These are phyloP conservation scores for Aspergillus taichungensis DNA, from an alignment of 495 filamentous ascomycete species.

Conservation along the genomic window DNA sequence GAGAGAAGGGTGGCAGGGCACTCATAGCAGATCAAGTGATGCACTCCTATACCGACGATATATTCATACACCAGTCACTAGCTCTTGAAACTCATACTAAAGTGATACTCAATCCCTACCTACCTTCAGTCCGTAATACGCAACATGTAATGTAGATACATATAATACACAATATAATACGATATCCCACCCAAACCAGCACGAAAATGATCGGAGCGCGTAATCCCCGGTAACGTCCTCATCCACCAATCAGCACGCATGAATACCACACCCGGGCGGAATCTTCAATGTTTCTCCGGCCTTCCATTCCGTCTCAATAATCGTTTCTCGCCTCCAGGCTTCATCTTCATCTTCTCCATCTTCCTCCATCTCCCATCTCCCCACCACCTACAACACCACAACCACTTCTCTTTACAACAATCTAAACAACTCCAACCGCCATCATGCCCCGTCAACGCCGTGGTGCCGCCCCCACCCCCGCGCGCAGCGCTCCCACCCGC, in stretches of 20 bases:
- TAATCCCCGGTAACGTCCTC: constrained; percentile 2
- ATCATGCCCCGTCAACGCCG: constrained; percentile 75
- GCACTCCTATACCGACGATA: too few species aligned
- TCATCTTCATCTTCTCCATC: constrained; percentile 6
- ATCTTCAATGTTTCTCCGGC: constrained; percentile 13
- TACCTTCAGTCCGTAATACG: too few species aligned
- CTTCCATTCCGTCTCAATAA: constrained; percentile 15
- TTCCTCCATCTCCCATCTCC: constrained; percentile 5
- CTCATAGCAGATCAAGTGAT: too few species aligned
- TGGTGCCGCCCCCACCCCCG: constrained; percentile 45
- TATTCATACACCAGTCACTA: too few species aligned
- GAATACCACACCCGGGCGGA: constrained; percentile 14
- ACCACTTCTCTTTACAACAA: constrained; percentile 5
- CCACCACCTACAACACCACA: not conserved
- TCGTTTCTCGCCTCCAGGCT: constrained; percentile 3
- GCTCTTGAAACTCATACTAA: too few species aligned
- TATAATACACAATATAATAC: too few species aligned
- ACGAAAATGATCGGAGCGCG: not conserved
- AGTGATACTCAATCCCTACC: too few species aligned
- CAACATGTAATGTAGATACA: too few species aligned
- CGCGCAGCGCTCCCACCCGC: constrained; percentile 54
- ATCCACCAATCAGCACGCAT: constrained; percentile 14
- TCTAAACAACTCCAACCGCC: constrained; percentile 12
- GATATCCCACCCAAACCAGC: too few species aligned
- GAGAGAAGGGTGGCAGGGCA: too few species aligned